Evolutionary conservation across 108 stramenopile genomes (phyloP), one percentile per base, ranked within the genome.

Genomic region (Nitzschia sp.): DNA sequence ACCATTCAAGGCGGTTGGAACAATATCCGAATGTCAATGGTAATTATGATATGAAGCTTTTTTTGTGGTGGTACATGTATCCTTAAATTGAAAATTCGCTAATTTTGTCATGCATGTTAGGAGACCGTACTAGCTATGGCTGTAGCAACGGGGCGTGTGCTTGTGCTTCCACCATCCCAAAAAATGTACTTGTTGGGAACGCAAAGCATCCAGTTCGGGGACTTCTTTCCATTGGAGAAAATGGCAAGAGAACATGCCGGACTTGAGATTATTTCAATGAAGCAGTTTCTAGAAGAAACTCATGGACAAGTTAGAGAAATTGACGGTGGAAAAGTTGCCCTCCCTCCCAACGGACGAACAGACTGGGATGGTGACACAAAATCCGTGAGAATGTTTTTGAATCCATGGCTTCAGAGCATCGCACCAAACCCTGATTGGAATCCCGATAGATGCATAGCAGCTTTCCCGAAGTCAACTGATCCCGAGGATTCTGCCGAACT

Each of bases 41-140:
- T 45, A 38, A 1, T 15, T 15, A 44, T 44, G 41, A 44, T 44
- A 15, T 15, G 9, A 44, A 25, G 0, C 9, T 44, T 44, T 53
- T 19, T 66, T 2, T 54, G 53, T 1, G 50, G 33, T n/a, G n/a
- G n/a, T n/a, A n/a, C 36, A 23, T n/a, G n/a, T n/a, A n/a, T 13
- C 11, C 38, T 41, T 41, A 41, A 6, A 11, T 41, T 41, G 38
- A 41, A 41, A 41, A 41, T 41, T 41, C 38, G 13, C 32, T 27
- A 56, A 29, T 76, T 26, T 36, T 61, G 22, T 66, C 27, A 1
- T 17, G 44, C 2, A 2, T 17, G 17, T 57, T 60, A 58, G 44
- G 65, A 98, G 79, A 94, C 94, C 16, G 84, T 91, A 44, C 31
- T 96, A 8, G 90, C 86, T 4, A 87, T 96, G 69, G 95, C 97